Conservation (phyloP, 441 rosid species). For the California macrophylla region DNA sequence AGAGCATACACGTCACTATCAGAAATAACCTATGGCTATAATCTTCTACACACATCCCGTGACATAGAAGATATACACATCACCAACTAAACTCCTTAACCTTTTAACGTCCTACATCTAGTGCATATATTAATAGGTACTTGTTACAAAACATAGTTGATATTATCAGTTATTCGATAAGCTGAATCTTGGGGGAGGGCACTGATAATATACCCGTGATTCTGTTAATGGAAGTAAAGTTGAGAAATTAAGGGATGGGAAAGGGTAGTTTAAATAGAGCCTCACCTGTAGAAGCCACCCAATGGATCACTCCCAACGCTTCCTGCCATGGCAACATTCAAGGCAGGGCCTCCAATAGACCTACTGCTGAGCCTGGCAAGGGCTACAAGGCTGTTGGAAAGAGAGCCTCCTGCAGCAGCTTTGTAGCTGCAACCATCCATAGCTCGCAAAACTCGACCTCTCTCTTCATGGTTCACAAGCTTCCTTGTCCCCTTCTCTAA, state of each 20-base stretch:
- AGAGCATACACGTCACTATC: background rate
- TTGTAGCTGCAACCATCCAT: constrained; percentile 98
- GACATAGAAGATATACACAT: background rate
- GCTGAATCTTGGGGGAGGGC: background rate
- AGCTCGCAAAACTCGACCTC: constrained; percentile 76
- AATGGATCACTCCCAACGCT: constrained; percentile 85
- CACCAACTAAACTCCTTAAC: background rate
- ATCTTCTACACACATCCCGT: too few relatives aligned
- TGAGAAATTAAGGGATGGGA: background rate
- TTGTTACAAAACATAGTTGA: background rate
- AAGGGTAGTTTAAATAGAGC: constrained; percentile 1
- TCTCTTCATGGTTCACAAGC: constrained; percentile 86
- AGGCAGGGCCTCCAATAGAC: constrained; percentile 45
- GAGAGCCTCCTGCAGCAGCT: constrained; percentile 97
- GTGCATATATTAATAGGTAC: too few relatives aligned
- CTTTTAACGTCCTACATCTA: background rate
- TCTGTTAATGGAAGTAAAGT: background rate
- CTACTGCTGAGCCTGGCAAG: constrained; percentile 67
- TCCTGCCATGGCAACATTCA: constrained; percentile 86
- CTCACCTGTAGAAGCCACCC: constrained; percentile 82
- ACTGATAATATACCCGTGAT: background rate
- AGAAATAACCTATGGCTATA: background rate
- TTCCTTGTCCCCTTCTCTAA: constrained; percentile 75
- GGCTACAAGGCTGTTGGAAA: constrained; percentile 83
- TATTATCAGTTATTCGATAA: background rate